A percentile compares a stretch with the other conserved stretches of the same genome.
Conservation (phyloP, 164 flowering plant species). For the Macadamia integrifolia region DNA sequence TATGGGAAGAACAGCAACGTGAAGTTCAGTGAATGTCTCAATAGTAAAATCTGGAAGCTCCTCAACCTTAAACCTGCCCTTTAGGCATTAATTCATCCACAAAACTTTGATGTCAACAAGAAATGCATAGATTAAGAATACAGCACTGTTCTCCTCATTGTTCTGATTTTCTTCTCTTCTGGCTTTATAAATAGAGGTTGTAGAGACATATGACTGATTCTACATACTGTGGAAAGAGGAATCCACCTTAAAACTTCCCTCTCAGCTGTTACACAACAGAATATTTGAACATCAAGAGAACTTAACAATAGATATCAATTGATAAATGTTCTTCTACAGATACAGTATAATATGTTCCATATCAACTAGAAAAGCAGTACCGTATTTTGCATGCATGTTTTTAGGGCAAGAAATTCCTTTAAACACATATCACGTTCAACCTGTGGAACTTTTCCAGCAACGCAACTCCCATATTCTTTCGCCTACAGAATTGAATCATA, state of each 20-base stretch:
- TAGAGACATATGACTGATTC: not conserved
- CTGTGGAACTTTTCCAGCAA: conserved; percentile 78
- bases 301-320: too few species aligned
- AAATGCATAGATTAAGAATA: not conserved
- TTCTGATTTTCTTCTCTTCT: not conserved
- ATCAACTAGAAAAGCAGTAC: conserved; percentile 28
- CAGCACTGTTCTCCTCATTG: not conserved
- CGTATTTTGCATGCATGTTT: conserved; percentile 79
- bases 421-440: conserved; percentile 88
- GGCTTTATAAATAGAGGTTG: not conserved
- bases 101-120: too few species aligned
- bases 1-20: not conserved
- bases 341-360: too few species aligned
- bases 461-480: conserved; percentile 78
- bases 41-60: not conserved
- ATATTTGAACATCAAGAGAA: not conserved
- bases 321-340: too few species aligned
- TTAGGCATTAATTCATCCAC: too few species aligned
- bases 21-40: not conserved
- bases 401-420: conserved; percentile 76
- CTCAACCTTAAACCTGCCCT: conserved; percentile 13
- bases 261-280: conserved; percentile 28
- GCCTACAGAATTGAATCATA: conserved; percentile 39
- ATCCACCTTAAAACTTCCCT: conserved; percentile 19
- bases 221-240: not conserved